Evolutionary conservation across 176 grass and related monocot genomes (phyloP).

Genomic region (Chloris gayana): DNA sequence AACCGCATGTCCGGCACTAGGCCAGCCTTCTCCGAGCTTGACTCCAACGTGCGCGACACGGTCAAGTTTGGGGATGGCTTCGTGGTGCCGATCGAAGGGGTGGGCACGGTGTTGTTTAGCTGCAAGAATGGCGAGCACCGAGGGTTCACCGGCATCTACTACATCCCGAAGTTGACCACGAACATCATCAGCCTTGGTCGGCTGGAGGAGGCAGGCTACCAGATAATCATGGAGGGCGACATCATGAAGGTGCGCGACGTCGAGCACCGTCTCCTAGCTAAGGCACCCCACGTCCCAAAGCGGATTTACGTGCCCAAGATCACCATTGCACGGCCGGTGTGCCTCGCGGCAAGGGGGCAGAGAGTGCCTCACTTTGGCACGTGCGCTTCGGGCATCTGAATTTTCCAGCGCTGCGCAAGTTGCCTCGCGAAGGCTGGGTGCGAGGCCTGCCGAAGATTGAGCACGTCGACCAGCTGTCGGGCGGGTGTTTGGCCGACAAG

Average conservation of each 20-base stretch:
- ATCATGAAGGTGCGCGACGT: neutral
- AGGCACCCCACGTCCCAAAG: neutral
- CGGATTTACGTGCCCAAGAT: neutral
- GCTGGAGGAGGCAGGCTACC: too few species aligned
- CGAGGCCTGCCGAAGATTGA: neutral
- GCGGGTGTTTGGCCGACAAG: neutral
- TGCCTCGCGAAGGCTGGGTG: neutral
- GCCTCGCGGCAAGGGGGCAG: neutral
- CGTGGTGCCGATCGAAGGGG: neutral
- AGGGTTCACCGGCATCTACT: neutral
- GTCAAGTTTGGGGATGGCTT: neutral
- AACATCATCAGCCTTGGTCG: neutral
- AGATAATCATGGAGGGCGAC: neutral
- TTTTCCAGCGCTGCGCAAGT: neutral
- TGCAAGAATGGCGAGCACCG: neutral
- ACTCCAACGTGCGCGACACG: neutral
- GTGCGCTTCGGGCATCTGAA: neutral
- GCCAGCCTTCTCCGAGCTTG: neutral
- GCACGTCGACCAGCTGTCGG: neutral
- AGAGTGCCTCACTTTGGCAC: neutral
- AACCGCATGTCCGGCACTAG: neutral
- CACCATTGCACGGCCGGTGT: neutral
- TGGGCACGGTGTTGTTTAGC: neutral
- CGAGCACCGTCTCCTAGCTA: neutral
- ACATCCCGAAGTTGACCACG: neutral